phyloP scores from a whole-genome alignment of 306 rosid genomes.

The Alnus glutinosa region DNA sequence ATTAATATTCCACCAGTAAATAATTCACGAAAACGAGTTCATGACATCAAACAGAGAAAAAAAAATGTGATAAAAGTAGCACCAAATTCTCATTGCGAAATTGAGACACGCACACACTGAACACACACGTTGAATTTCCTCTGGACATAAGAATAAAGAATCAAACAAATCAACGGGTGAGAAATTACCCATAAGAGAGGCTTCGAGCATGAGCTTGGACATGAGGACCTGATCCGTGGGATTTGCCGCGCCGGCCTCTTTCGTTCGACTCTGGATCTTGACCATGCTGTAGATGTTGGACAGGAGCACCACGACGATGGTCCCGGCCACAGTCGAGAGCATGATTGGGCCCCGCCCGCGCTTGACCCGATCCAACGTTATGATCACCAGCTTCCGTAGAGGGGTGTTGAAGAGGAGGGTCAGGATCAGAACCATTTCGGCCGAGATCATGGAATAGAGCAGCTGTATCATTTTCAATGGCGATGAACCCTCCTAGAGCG shows the following conservation, averaged over 20 bases:
- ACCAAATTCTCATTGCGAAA: background rate
- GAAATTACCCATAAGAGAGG: constrained; percentile 86
- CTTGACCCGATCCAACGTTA: constrained; percentile 70
- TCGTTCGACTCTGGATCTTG: constrained; percentile 60
- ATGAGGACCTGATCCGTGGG: constrained; percentile 92
- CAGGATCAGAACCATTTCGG: constrained; percentile 63
- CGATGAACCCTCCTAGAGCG: constrained; percentile 17
- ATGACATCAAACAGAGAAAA: background rate
- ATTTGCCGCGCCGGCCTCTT: constrained; percentile 59
- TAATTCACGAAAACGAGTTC: background rate
- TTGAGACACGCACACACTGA: background rate
- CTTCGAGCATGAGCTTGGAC: constrained; percentile 82
- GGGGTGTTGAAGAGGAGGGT: constrained; percentile 76
- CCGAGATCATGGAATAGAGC: constrained; percentile 57
- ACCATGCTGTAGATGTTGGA: constrained; percentile 63
- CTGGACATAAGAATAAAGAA: background rate
- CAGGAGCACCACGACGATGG: constrained; percentile 55
- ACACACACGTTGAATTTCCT: background rate
- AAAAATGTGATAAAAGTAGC: background rate
- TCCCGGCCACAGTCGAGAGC: constrained; percentile 63
- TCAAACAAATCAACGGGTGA: background rate
- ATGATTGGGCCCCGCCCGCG: constrained; percentile 89
- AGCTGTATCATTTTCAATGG: constrained; percentile 61
- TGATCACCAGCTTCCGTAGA: constrained; percentile 72
- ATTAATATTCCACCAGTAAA: no score